Evolutionary conservation across 495 filamentous ascomycete species (phyloP), one percentile per base, ranked within the genome.

Genomic region (Penicillium simplicissimum): DNA sequence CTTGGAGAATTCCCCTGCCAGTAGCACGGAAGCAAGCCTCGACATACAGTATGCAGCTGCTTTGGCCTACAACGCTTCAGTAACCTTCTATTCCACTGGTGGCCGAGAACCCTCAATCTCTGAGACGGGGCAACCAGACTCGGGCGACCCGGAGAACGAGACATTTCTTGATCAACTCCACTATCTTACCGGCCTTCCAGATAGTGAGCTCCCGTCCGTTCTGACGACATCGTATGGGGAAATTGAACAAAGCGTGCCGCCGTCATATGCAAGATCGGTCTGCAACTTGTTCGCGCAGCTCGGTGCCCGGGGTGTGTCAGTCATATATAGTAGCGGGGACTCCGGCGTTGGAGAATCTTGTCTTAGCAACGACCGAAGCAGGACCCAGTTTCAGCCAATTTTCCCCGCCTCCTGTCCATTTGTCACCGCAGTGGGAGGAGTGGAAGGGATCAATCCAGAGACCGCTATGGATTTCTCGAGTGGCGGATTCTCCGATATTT

Each of bases 321-420:
- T 93, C 0, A 76, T 95, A 28, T 88, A 89, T 67, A 82, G 87
- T 4, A 87, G 84, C n/a, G 92, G 91, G 2, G 90, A 95, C 68
- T 79, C 82, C 8, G 79, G 91, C 11, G 82, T 85, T 1, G 88
- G 87, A 3, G 64, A 68, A 1, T 72, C 78, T 6, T 95, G 90
- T 65, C 71, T 81, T 17, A 82, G 81, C 57, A 92, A 92, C 67
- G 87, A 91, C 57, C 88, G 88, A 25, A 79, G 74, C 21, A 83
- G 85, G 52, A 84, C 81, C 10, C 82, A 80, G 37, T 92, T 91
- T 71, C 69, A 85, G 7, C 83, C 90, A 8, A 82, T 76, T 6
- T 95, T 91, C 71, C 92, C 91, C 0, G 88, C 88, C 0, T 80
- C 83, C n/a, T 96, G 92, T 63, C 92, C 92, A 0, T 95, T 86